Conservation (phyloP, 1,284 basidiomycete genomes). For the Thecaphora thlaspeos region DNA sequence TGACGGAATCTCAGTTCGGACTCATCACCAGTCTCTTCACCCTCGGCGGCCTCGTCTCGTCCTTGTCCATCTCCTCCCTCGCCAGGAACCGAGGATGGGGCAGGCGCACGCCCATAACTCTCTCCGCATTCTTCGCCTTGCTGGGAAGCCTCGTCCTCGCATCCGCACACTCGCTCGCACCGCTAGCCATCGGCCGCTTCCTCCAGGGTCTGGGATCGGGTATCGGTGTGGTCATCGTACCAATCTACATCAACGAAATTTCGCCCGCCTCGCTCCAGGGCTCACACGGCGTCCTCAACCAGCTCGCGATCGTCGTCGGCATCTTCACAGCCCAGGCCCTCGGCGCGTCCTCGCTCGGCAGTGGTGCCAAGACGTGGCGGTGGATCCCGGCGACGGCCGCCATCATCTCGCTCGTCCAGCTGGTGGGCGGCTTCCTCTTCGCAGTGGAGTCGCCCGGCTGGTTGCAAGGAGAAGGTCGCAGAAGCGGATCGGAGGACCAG, state of each 20-base stretch:
- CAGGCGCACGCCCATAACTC: constrained; percentile 16
- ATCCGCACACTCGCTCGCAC: constrained; percentile 2
- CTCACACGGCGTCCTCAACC: constrained; percentile 79
- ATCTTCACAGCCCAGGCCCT: constrained; percentile 58
- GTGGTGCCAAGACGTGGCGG: constrained; percentile 49
- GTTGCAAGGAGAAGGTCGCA: constrained; percentile 33
- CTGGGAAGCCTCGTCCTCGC: constrained; percentile 18
- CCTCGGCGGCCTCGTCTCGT: constrained; percentile 77
- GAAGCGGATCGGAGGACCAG: constrained; percentile 2
- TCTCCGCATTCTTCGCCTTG: constrained; percentile 16
- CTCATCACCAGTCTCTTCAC: constrained; percentile 81
- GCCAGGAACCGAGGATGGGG: constrained; percentile 22
- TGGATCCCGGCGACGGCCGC: constrained; percentile 55
- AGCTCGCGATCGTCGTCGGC: constrained; percentile 52
- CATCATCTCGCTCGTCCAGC: constrained; percentile 52
- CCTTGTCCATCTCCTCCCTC: constrained; percentile 25
- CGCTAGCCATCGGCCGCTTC: constrained; percentile 58
- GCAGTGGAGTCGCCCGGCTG: constrained; percentile 46
- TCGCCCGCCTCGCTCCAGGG: constrained; percentile 72
- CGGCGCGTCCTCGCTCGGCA: constrained; percentile 53
- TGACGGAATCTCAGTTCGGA: constrained; percentile 64
- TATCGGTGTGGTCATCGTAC: constrained; percentile 79
- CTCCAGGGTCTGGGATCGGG: constrained; percentile 78
- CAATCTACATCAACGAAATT: constrained; percentile 79
- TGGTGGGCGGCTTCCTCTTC: constrained; percentile 43